Percentiles rank a stretch among this genome's conserved stretches.
phyloP scores from a whole-genome alignment of 805 yeast genomes.

The Cyberlindnera veronae region DNA sequence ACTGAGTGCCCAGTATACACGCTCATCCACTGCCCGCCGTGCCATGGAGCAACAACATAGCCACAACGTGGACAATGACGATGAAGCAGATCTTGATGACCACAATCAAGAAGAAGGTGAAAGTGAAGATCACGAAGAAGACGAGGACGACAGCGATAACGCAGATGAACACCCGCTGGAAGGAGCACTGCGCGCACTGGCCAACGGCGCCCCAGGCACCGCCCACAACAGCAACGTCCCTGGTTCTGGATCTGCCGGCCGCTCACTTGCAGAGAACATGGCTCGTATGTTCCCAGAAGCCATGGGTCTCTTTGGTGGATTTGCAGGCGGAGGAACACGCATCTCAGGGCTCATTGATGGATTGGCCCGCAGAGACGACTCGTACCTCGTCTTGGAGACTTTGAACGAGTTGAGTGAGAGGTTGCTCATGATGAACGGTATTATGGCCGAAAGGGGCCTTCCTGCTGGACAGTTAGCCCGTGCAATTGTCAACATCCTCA shows the following conservation, averaged over 20 bases:
- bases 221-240: conserved; percentile 14
- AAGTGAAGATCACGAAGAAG: conserved; percentile 27
- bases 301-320: conserved; percentile 30
- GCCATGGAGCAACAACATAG: conserved; percentile 7
- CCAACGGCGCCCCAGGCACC: conserved; percentile 19
- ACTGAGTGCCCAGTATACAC: conserved; percentile 38
- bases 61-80: conserved; percentile 27
- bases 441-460: conserved; percentile 57
- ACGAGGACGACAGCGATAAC: conserved; percentile 18
- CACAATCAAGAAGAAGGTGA: conserved; percentile 24
- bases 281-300: conserved; percentile 39
- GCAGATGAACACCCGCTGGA: conserved; percentile 25
- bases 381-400: conserved; percentile 59
- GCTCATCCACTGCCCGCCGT: conserved; percentile 29
- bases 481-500: conserved; percentile 54
- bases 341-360: conserved; percentile 24
- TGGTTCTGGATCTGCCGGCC: background rate
- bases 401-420: conserved; percentile 62
- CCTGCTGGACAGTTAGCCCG: conserved; percentile 56
- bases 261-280: conserved; percentile 26
- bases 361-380: conserved; percentile 39
- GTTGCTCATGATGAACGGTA: conserved; percentile 63
- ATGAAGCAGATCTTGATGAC: conserved; percentile 22
- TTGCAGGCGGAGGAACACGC: conserved; percentile 21
- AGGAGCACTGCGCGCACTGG: conserved; percentile 27